Evolutionary conservation across 2,329 filamentous ascomycete species (phyloP).

Genomic region (Aspergillus pseudotamarii): DNA sequence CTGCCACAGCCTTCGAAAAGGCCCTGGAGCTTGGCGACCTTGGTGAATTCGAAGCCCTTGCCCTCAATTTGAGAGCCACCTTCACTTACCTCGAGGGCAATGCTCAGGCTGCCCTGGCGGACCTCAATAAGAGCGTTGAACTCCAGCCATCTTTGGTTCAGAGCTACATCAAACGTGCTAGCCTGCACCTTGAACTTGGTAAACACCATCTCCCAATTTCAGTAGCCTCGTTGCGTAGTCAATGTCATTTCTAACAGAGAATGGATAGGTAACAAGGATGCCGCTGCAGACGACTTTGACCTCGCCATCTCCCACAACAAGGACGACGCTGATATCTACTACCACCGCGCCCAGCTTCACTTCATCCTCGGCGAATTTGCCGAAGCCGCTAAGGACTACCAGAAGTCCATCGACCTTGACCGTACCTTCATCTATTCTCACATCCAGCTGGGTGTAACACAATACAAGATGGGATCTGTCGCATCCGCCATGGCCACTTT

Average conservation of each 20-base stretch:
- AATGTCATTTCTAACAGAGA: conserved; percentile 31
- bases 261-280: conserved; percentile 72
- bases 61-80: conserved; percentile 94
- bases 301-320: conserved; percentile 81
- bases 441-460: conserved; percentile 97
- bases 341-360: conserved; percentile 96
- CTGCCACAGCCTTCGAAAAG: conserved; percentile 81
- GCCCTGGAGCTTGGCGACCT: conserved; percentile 81
- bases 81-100: conserved; percentile 92
- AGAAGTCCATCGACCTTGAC: conserved; percentile 98
- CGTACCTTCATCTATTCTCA: conserved; percentile 97
- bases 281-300: conserved; percentile 84
- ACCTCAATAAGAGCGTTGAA: conserved; percentile 91
- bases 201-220: conserved; percentile 33
- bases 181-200: conserved; percentile 95
- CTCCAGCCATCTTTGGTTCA: conserved; percentile 86
- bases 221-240: background rate
- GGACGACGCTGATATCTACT: conserved; percentile 95
- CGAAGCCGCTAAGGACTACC: conserved; percentile 96
- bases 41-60: conserved; percentile 81
- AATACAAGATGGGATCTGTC: conserved; percentile 99
- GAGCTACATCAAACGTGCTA: conserved; percentile 98
- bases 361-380: conserved; percentile 95
- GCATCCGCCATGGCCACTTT: conserved; percentile 99
- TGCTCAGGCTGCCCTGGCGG: conserved; percentile 76